Base-by-base conservation (phyloP, 805 yeast species). In the Candida morakotiae region DNA sequence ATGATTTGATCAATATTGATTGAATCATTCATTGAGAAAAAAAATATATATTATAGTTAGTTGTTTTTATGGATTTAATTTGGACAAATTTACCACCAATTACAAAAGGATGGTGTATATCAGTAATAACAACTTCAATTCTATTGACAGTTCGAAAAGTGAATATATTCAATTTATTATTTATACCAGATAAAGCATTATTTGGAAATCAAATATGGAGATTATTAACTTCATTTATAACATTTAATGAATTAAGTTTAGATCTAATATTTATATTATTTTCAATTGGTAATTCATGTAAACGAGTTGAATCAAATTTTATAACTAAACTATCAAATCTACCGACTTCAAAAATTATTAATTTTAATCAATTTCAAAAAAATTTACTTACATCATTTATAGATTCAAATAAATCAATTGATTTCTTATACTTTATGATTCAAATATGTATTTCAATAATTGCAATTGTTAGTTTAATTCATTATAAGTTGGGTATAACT, bases 131-230 rank as follows among this genome's bases (percentile, higher is more conserved):
- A 4, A 24, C 53, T 13, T 47, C 62, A 4, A 31, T 49, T 10
- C 44, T 47, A 15, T 46, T 58, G 5, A 44, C 55, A 8, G 36
- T 52, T 35, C 40, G 47, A 21, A 18, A 52, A 3, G 47, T 60
- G n/a, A 39, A 48, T 7, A 40, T 40, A 2, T 25, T 42, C 9
- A 47, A 43, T 25, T 43, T 66, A 24, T 34, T 48, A 6, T 63
- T 58, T 41, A 21, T 44, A 2, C 63, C 65, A 1, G 57, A 53
- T 15, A 51, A 50, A 43, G 51, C 59, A 9, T 45, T 61, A 19
- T n/a, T n/a, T n/a, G 22, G 45, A 18, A 36, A 36, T n/a, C 62
- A 67, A 47, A 64, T 62, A 6, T 66, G 71, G 71, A 45, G 71
- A 26, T 37, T 64, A 10, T 14, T 62, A 11, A 57, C 69, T 10